Conservation (phyloP, 1,284 basidiomycete genomes). For the Lignosus rhinocerotis region DNA sequence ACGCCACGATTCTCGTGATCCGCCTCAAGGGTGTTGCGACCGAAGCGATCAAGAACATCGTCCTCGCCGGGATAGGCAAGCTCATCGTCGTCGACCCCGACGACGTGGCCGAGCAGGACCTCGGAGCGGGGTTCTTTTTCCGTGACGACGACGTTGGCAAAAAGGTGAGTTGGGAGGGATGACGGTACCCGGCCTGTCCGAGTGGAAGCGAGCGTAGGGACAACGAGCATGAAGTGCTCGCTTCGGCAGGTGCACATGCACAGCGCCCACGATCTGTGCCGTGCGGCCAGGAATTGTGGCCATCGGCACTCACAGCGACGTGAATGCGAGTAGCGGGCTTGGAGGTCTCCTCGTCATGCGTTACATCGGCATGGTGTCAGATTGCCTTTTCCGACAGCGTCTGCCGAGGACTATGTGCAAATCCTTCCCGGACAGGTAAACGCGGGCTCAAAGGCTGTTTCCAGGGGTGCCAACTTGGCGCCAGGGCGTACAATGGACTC, state of each 20-base stretch:
- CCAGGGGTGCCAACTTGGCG: constrained; percentile 1
- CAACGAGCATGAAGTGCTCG: not conserved
- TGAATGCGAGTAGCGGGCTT: not conserved
- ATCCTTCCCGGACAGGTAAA: constrained; percentile 1
- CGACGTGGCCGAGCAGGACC: constrained; percentile 72
- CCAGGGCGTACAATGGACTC: constrained; percentile 7
- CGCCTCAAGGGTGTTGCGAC: constrained; percentile 85
- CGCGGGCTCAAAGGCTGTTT: constrained; percentile 18
- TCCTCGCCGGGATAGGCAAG: constrained; percentile 76
- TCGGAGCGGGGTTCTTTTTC: constrained; percentile 93
- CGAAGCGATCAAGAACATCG: constrained; percentile 96
- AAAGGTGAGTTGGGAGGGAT: constrained; percentile 56
- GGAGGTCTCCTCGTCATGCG: not conserved
- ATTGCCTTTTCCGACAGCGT: not conserved
- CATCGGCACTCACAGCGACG: constrained; percentile 8
- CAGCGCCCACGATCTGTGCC: not conserved
- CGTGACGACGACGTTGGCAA: constrained; percentile 89
- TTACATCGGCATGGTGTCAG: not conserved
- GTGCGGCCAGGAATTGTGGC: not conserved
- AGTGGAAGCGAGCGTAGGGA: not conserved
- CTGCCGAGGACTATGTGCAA: not conserved
- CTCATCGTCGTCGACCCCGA: constrained; percentile 68
- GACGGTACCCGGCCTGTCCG: not conserved
- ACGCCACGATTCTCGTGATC: constrained; percentile 87
- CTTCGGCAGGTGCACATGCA: not conserved